phyloP scores from a whole-genome alignment of 495 filamentous ascomycete species.

The Neurospora sp. region DNA sequence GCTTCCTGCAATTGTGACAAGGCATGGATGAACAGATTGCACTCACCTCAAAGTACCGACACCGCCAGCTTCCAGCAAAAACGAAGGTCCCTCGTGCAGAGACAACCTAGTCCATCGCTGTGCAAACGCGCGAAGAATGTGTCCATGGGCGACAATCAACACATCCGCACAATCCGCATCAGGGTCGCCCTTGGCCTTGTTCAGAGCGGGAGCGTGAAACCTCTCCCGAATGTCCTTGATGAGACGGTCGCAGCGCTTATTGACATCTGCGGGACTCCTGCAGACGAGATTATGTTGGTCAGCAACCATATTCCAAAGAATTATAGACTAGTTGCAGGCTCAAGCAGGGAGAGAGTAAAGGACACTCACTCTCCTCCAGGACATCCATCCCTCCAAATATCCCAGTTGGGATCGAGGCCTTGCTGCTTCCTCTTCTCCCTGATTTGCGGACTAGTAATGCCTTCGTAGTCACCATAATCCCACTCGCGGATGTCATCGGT shows the following conservation, averaged over 20 bases:
- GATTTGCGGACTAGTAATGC: conserved; percentile 70
- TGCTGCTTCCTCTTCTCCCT: conserved; percentile 46
- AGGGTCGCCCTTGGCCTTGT: conserved; percentile 30
- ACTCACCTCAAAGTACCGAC: conserved; percentile 67
- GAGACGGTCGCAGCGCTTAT: conserved; percentile 57
- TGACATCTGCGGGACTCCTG: conserved; percentile 53
- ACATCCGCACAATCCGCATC: conserved; percentile 37
- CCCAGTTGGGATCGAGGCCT: conserved; percentile 51
- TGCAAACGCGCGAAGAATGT: conserved; percentile 80
- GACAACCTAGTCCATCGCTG: conserved; percentile 75
- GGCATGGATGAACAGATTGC: background rate
- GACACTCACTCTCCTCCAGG: conserved; percentile 49
- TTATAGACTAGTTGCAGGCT: background rate
- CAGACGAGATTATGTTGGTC: background rate
- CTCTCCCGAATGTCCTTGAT: conserved; percentile 61
- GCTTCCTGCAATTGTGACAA: background rate
- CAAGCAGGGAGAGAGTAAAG: background rate
- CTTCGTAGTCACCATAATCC: conserved; percentile 96
- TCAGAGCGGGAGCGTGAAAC: conserved; percentile 44
- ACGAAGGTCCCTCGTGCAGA: conserved; percentile 52
- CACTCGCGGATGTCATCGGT: conserved; percentile 81
- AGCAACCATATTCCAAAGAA: background rate
- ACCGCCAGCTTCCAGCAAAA: conserved; percentile 74
- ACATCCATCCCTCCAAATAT: conserved; percentile 83
- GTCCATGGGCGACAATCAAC: conserved; percentile 67